Percentiles rank a stretch among this genome's conserved stretches.
These are phyloP conservation scores for Corylus americana DNA, from an alignment of 306 rosid genomes.

Conservation along the genomic window DNA sequence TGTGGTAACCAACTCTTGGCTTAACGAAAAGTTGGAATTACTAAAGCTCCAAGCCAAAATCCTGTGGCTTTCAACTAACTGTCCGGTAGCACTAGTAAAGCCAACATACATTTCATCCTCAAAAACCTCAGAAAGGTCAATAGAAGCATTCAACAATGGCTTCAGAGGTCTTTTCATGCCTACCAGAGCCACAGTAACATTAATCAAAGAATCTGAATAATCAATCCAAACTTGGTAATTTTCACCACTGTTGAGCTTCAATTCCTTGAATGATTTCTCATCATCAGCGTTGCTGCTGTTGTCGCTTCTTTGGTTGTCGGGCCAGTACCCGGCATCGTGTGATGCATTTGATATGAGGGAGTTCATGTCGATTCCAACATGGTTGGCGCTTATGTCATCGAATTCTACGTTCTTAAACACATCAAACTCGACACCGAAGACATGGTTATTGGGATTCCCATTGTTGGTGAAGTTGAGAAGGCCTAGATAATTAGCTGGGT, in stretches of 20 bases:
- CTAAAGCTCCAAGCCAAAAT: conserved; percentile 89
- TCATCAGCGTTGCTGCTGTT: conserved; percentile 18
- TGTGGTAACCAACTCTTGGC: conserved; percentile 55
- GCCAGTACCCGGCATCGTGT: conserved; percentile 69
- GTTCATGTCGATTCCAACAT: conserved; percentile 75
- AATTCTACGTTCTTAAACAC: conserved; percentile 74
- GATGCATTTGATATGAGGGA: conserved; percentile 51
- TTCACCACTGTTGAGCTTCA: conserved; percentile 62
- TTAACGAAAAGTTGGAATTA: conserved; percentile 52
- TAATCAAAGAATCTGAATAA: conserved; percentile 53
- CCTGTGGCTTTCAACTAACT: conserved; percentile 69
- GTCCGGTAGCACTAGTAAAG: conserved; percentile 78
- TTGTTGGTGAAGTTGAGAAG: conserved; percentile 60
- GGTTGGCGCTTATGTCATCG: conserved; percentile 60
- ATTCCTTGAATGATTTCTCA: conserved; percentile 33
- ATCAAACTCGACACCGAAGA: conserved; percentile 81
- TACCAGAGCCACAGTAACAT: conserved; percentile 60
- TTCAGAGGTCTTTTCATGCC: conserved; percentile 53
- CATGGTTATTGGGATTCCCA: conserved; percentile 45
- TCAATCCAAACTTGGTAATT: conserved; percentile 91
- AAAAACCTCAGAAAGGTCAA: conserved; percentile 61
- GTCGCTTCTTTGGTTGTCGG: conserved; percentile 11
- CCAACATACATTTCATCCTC: conserved; percentile 82
- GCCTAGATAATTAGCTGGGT: conserved; percentile 65
- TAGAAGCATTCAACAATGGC: conserved; percentile 49